Base-by-base conservation (phyloP, 306 rosid species). In the Herpetospermum pedunculosum region DNA sequence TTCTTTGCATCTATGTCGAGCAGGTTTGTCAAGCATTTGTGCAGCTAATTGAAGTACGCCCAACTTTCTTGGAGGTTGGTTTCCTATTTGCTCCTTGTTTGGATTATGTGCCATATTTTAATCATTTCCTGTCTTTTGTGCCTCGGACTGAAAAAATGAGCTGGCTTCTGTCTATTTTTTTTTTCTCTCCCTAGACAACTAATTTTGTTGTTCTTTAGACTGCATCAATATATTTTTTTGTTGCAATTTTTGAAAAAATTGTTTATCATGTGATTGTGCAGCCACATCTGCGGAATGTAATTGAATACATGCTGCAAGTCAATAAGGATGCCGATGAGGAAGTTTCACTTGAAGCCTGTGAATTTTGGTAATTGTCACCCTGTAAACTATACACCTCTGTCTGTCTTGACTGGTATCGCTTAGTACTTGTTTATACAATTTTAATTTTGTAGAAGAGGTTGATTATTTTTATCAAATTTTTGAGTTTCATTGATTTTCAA, bases 331-430 rank as follows among this genome's bases (percentile, higher is more conserved):
- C 78, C 8, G 97, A 95, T 79, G 97, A 95, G 10, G 99, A 95
- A 82, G 99, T 95, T 41, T 91, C 99, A 54, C 99, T 95, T 70
- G 96, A 95, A 84, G 88, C 99, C 67, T 95, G 99, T 86, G 99
- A 95, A 92, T 95, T 95, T 83, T 95, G 99, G 99, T 95, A 91
- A 69, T 34, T 25, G 21, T 50, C 65, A 2, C 18, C 19, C 50
- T 47, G 34, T 55, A 29, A 70, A 48, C 46, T 49, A 19, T 32
- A 19, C 16, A 29, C n/a, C 28, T 41, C 12, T 40, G n/a, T 38
- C 46, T 65, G 11, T 11, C 38, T 70, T 28, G 9, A 44, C 29
- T 28, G 54, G 26, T 67, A 26, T 67, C 25, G 38, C n/a, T 26
- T 68, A 25, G 1, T 43, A 26, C 50, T 46, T 69, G 15, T 69